Evolutionary conservation across 179 eudicot species (phyloP), one percentile per base, ranked within the genome.

Genomic region (Spergularia azorica): DNA sequence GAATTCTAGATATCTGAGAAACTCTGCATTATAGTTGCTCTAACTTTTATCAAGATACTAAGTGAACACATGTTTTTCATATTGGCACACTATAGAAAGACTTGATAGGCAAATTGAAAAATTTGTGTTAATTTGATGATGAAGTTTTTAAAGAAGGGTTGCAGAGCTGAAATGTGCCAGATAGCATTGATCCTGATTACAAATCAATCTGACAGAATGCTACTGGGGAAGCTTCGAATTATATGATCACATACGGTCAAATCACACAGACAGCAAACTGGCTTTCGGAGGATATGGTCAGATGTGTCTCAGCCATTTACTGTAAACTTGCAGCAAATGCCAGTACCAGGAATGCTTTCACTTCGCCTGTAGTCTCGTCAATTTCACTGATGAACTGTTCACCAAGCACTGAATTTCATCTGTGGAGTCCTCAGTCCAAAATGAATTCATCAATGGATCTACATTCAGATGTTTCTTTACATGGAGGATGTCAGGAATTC

Each of bases 221-320:
- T 21, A 63, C 60, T 41, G 73, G 21, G 51, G 82, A 82, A 78
- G 76, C 73, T 75, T 58, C 79, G 10, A 15, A 78, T n/a, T 18
- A 52, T 70, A 10, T 41, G 18, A 55, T 68, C 38, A 55, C 26
- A 63, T 52, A 72, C 12, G 63, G 80, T 77, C 75, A 38, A 50
- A 79, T 46, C 75, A 79, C 38, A 9, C 87, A 87, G 70, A 84
- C 90, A 61, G 92, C 93, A 52, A 92, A 91, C 70, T 80, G 86
- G 86, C 50, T 91, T 69, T 92, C 95, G 13, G 97, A 91, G 86
- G 95, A 92, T 82, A 88, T 92, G 93, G 67, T 92, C 50, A 92
- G 79, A 78, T 86, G 89, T 81, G 85, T 92, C 43, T 88, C 95
- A 59, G 74, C 85, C 39, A 84, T 92, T 43, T 91, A 89, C 81